Evolutionary conservation across 352 stramenopile species (phyloP).

Genomic region (Thalassiosira exigua): DNA sequence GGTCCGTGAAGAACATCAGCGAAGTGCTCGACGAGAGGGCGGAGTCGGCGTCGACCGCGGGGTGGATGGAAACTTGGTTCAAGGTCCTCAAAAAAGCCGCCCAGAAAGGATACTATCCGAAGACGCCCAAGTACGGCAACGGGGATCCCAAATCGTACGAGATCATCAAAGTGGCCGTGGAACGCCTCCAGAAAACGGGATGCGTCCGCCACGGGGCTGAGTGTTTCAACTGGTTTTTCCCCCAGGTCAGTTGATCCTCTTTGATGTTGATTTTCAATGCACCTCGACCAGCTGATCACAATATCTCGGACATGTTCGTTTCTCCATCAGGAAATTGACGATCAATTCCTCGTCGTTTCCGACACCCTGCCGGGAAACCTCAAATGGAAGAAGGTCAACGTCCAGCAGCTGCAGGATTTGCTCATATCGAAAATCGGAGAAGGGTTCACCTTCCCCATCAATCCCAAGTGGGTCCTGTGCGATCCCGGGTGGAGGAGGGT

Average conservation of each 20-base stretch:
- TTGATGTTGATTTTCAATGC: neutral
- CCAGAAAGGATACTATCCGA: slow-evolving; percentile 41
- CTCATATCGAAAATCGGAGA: slow-evolving; percentile 61
- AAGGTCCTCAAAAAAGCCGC: slow-evolving; percentile 56
- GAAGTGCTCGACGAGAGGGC: slow-evolving; percentile 48
- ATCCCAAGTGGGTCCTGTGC: slow-evolving; percentile 72
- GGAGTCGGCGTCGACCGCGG: slow-evolving; percentile 20
- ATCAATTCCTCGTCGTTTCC: slow-evolving; percentile 65
- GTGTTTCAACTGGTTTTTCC: slow-evolving; percentile 82
- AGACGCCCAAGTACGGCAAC: slow-evolving; percentile 68
- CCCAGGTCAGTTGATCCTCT: slow-evolving; percentile 15
- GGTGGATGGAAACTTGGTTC: slow-evolving; percentile 71
- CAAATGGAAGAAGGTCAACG: slow-evolving; percentile 62
- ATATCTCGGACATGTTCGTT: too few relatives aligned
- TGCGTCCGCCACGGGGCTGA: slow-evolving; percentile 73
- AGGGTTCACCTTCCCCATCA: slow-evolving; percentile 68
- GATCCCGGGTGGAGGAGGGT: slow-evolving; percentile 66
- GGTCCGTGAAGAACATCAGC: slow-evolving; percentile 64
- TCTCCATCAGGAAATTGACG: slow-evolving; percentile 75
- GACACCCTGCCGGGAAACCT: slow-evolving; percentile 49
- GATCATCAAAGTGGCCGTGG: slow-evolving; percentile 69
- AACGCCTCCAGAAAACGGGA: slow-evolving; percentile 50
- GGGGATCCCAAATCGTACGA: slow-evolving; percentile 71
- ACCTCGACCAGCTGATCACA: neutral
- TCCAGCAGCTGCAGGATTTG: slow-evolving; percentile 50